Base-by-base conservation (phyloP, 495 filamentous ascomycete genomes). In the Saxophila tyrrhenica region DNA sequence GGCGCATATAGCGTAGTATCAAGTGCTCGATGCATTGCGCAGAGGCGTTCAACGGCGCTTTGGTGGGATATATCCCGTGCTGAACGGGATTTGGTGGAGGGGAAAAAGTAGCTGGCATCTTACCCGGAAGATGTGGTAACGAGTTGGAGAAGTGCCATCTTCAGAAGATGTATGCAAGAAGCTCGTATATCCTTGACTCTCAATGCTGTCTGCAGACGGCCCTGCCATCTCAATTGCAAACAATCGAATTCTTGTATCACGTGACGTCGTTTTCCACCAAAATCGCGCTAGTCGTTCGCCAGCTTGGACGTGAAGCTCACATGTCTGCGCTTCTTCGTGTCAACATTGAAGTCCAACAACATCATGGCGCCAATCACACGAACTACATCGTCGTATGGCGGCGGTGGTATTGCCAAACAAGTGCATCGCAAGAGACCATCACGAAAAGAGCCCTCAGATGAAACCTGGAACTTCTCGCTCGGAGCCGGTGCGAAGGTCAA, bases 391-490 rank as follows among this genome's bases (percentile, higher is more conserved):
- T 35, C 50, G 39, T 35, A 41, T 23, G 41, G 17, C 17, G n/a
- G 3, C 16, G 43, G 41, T 21, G 51, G 41, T 11, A 44, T 44
- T 20, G 38, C 17, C 23, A 55, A 55, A 23, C 24, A 49, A 21
- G 44, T 44, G 8, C 24, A 48, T 20, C 43, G 53, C 53, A 55
- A 55, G 48, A 44, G 19, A 17, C 35, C 13, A 8, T 22, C 50
- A 3, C 50, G 24, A 11, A 23, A 19, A 42, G 35, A 52, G 24
- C 50, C 24, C 17, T 23, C 23, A 2, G 47, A 47, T 43, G 29
- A 35, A 13, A 38, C 23, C 22, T 59, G 57, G 57, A 21, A 55
- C 2, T 59, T n/a, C 39, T 54, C 19, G 22, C 25, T 21, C 48
- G 17, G 15, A 32, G 2, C 20, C n/a, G 20, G 16, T 22, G 19